Evolutionary conservation across 805 yeast genomes (phyloP).

Genomic region (Teunomyces barrocoloradensis): DNA sequence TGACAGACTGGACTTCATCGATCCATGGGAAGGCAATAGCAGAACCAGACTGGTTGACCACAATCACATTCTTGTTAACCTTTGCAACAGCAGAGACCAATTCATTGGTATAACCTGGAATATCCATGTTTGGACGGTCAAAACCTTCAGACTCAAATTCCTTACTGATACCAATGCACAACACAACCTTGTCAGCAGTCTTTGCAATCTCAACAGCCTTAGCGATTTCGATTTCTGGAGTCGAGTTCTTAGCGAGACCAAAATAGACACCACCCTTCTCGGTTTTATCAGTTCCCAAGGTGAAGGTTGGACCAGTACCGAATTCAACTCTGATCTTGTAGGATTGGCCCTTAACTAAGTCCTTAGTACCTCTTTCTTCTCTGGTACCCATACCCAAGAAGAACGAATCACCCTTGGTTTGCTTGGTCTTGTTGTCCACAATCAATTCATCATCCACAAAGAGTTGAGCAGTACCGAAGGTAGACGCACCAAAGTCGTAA

Average conservation of each 20-base stretch:
- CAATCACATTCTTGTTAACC: conserved; percentile 49
- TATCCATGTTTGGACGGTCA: conserved; percentile 50
- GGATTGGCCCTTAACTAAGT: conserved; percentile 41
- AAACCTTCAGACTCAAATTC: conserved; percentile 64
- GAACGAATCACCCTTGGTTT: conserved; percentile 48
- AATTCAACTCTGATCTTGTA: conserved; percentile 49
- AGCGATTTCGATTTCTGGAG: conserved; percentile 20
- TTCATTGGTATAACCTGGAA: conserved; percentile 48
- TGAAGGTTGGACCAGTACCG: conserved; percentile 48
- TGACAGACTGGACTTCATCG: conserved; percentile 36
- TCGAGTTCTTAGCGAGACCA: conserved; percentile 19
- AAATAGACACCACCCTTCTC: conserved; percentile 25
- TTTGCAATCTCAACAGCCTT: conserved; percentile 50
- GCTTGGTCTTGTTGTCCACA: conserved; percentile 55
- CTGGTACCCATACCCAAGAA: conserved; percentile 52
- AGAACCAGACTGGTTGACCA: conserved; percentile 60
- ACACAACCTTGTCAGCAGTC: conserved; percentile 50
- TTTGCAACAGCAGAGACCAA: conserved; percentile 43
- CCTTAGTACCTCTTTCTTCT: conserved; percentile 42
- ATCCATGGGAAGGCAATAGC: conserved; percentile 61
- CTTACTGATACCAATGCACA: conserved; percentile 49
- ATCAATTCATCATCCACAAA: conserved; percentile 52
- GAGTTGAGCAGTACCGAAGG: conserved; percentile 54
- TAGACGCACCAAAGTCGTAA: conserved; percentile 52
- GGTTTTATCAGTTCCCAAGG: conserved; percentile 11